These are phyloP conservation scores for Luffa acutangula DNA, from an alignment of 306 rosid genomes.

Conservation along the genomic window DNA sequence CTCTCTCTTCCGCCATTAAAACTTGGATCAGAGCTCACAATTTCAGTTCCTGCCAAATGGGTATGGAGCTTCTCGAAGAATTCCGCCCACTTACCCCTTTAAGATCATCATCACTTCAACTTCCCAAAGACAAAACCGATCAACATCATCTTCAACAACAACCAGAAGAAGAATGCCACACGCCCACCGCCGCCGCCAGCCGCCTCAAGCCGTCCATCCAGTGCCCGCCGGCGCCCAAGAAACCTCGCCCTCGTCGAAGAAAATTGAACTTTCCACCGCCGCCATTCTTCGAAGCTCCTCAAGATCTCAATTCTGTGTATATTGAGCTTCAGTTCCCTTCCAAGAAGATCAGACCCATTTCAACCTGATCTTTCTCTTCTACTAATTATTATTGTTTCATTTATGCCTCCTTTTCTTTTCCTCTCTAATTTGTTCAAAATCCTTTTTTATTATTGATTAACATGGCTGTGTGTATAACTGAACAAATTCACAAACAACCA, in stretches of 20 bases:
- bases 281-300: constrained; percentile 32
- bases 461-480: neutral
- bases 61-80: constrained; percentile 34
- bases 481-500: neutral
- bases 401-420: neutral
- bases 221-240: constrained; percentile 66
- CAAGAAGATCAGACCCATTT: constrained; percentile 26
- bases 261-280: constrained; percentile 13
- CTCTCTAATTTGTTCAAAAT: neutral
- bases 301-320: constrained; percentile 35
- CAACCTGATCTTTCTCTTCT: neutral
- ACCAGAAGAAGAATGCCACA: constrained; percentile 25
- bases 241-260: constrained; percentile 19
- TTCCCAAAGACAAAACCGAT: neutral
- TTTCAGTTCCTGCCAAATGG: constrained; percentile 22
- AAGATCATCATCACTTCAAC: constrained; percentile 11
- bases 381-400: neutral
- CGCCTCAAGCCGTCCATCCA: constrained; percentile 15
- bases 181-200: constrained; percentile 33
- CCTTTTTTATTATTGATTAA: neutral
- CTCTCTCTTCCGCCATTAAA: neutral
- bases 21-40: neutral
- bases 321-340: constrained; percentile 15
- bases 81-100: constrained; percentile 42
- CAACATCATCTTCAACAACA: constrained; percentile 2